Conservation (phyloP, 2,329 filamentous ascomycete species). For the Biscogniauxia marginata region DNA sequence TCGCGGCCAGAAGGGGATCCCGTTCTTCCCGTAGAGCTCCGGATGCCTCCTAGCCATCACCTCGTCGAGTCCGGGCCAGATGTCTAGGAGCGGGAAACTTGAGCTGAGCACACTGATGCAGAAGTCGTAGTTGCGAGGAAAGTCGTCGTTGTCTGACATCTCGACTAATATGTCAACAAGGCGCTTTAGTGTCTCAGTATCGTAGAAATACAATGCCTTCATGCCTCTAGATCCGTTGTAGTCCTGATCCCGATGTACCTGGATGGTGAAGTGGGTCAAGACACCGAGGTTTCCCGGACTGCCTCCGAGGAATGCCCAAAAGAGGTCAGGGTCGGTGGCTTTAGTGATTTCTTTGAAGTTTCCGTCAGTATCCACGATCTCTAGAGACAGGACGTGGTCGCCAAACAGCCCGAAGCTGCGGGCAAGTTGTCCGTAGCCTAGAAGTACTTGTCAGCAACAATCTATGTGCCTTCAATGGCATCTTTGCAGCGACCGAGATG, state of each 20-base stretch:
- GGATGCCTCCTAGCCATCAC: slow-evolving; percentile 36
- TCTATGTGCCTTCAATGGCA: no score
- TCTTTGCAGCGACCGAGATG: no score
- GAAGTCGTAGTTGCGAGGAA: slow-evolving; percentile 46
- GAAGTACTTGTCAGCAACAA: neutral
- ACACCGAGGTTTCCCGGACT: slow-evolving; percentile 59
- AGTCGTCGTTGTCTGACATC: slow-evolving; percentile 43
- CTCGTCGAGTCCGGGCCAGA: slow-evolving; percentile 36
- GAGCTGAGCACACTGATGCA: slow-evolving; percentile 47
- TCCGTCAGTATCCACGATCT: slow-evolving; percentile 48
- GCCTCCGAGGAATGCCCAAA: slow-evolving; percentile 58
- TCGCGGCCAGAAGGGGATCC: slow-evolving; percentile 38
- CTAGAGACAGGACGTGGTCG: slow-evolving; percentile 49
- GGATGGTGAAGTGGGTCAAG: slow-evolving; percentile 52
- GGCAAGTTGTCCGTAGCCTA: slow-evolving; percentile 43
- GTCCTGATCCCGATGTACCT: slow-evolving; percentile 39
- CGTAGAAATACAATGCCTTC: slow-evolving; percentile 43
- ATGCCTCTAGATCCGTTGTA: slow-evolving; percentile 42
- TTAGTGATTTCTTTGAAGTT: slow-evolving; percentile 45
- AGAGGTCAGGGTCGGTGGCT: slow-evolving; percentile 52
- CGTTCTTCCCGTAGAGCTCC: slow-evolving; percentile 36
- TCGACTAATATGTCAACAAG: slow-evolving; percentile 41
- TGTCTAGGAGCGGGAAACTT: slow-evolving; percentile 36
- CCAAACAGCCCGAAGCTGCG: slow-evolving; percentile 53
- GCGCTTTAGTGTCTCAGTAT: slow-evolving; percentile 35